Evolutionary conservation across 73 alveolate species (phyloP), one percentile per base, ranked within the genome.

Genomic region (Paramecium tetraurelia): DNA sequence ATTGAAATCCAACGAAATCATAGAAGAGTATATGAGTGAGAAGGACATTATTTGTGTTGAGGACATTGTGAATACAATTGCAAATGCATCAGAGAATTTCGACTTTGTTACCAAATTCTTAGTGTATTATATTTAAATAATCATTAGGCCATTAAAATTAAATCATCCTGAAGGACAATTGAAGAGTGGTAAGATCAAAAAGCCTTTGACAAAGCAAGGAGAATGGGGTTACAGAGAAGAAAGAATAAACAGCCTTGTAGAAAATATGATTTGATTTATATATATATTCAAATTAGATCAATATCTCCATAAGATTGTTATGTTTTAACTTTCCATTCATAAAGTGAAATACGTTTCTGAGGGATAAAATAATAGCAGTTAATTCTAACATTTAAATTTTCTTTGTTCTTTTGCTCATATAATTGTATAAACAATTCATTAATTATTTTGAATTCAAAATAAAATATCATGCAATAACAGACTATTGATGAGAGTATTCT

Each of bases 181-280:
- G 40, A 63, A 89, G 24, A 70, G 76, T 77, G 75, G 75, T 24
- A 89, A 48, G 24, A 44, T 89, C 11, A 83, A 70, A 22, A 89
- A 89, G n/a, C 94, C 94, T 18, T 53, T 41, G 33, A 7, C 44
- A 46, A 89, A 83, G 48, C 96, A 98, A 0, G 99, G 99, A 41
- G 98, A 93, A 93, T 97, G 97, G 97, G 99, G 99, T 63, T 95
- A 97, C 95, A 97, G 99, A 93, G 99, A 97, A 89, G 97, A 94
- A 89, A 96, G 89, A 92, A 97, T 97, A 93, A 97, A 97, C 90
- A 93, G 89, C 59, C 93, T 97, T 71, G 97, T 96, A 87, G 89
- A 93, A 92, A 94, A 95, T 41, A 97, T 97, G 99, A 93, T 96
- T 58, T 97, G 94, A 89, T 38, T 44, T 80, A 24, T 27, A 27